These are phyloP conservation scores for Cercospora sp. DNA, from an alignment of 2,329 filamentous ascomycete genomes.

Conservation along the genomic window DNA sequence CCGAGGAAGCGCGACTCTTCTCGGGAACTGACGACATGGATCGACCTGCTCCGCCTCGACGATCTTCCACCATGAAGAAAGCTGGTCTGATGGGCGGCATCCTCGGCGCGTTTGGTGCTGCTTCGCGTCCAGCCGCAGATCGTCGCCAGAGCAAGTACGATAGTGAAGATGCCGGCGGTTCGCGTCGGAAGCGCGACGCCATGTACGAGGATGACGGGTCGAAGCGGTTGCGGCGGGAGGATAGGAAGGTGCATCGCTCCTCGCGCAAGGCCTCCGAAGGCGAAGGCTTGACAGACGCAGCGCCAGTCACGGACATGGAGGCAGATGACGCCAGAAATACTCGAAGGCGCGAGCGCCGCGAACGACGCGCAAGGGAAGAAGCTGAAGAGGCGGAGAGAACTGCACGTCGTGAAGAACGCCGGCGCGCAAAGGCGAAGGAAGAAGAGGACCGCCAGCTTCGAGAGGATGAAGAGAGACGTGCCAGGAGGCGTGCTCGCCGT, in stretches of 20 bases:
- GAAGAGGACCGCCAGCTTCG: conserved; percentile 35
- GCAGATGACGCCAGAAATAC: conserved; percentile 34
- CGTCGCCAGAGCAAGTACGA: conserved; percentile 39
- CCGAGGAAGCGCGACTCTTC: conserved; percentile 45
- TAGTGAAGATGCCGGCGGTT: conserved; percentile 35
- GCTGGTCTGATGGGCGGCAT: conserved; percentile 59
- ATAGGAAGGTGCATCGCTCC: conserved; percentile 37
- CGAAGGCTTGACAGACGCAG: conserved; percentile 33
- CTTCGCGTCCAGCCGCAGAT: conserved; percentile 34
- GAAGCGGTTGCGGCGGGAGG: conserved; percentile 41
- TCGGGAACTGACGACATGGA: conserved; percentile 55
- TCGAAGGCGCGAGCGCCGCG: conserved; percentile 40
- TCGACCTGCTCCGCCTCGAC: conserved; percentile 55
- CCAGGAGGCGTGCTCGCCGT: conserved; percentile 31
- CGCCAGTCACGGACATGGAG: conserved; percentile 34
- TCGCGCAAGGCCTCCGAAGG: conserved; percentile 35
- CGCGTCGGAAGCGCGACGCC: conserved; percentile 37
- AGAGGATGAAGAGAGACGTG: conserved; percentile 35
- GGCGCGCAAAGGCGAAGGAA: conserved; percentile 32
- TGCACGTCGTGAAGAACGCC: conserved; percentile 32
- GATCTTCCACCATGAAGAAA: conserved; percentile 61
- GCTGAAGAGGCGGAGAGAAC: conserved; percentile 40
- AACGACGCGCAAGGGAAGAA: conserved; percentile 41
- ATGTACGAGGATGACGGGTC: conserved; percentile 37
- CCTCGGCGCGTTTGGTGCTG: conserved; percentile 43